Base-by-base conservation (phyloP, 305 asterid genomes). In the Fraxinus greggii region DNA sequence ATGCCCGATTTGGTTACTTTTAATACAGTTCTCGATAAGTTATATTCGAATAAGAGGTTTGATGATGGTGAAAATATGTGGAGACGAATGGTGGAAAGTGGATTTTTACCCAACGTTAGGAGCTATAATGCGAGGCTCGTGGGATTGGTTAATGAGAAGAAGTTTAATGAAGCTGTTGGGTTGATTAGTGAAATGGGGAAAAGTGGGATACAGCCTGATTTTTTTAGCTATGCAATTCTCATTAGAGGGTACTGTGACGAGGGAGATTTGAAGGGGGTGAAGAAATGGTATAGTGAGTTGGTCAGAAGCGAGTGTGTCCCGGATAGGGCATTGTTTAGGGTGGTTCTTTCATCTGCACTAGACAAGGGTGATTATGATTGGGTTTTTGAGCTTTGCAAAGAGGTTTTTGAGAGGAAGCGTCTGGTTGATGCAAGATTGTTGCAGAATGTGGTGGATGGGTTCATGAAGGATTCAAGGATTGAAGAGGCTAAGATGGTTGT, bases 381-480 rank as follows among this genome's bases (percentile, higher is more conserved):
- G 89, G 86, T 86, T 15, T 51, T 83, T 38, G 86, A 90, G 86
- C 85, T 90, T 65, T 90, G 89, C 85, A 77, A 84, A 75, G 88
- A 84, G 38, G 33, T 86, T 75, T 86, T 89, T 7, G 69, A 84
- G 31, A 67, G 36, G 28, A 90, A 87, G 63, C 81, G 84, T 72
- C 59, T 78, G 75, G 89, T 84, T 79, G 86, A 87, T 40, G 81
- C 35, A 26, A 40, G 32, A 33, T 29, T 88, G 77, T 80, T 90
- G 86, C 91, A 88, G 51, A 74, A 79, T 31, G 91, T 84, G 59
- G 91, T 90, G 15, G 89, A 88, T 81, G 84, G 78, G 21, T 70
- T 90, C 85, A 87, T 83, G 33, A 78, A 79, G 74, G 85, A 65
- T 10, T 83, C 89, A 4, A 85, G 79, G 80, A 80, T 84, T n/a